phyloP scores from a whole-genome alignment of 306 rosid genomes.

The Potentilla sterilis region DNA sequence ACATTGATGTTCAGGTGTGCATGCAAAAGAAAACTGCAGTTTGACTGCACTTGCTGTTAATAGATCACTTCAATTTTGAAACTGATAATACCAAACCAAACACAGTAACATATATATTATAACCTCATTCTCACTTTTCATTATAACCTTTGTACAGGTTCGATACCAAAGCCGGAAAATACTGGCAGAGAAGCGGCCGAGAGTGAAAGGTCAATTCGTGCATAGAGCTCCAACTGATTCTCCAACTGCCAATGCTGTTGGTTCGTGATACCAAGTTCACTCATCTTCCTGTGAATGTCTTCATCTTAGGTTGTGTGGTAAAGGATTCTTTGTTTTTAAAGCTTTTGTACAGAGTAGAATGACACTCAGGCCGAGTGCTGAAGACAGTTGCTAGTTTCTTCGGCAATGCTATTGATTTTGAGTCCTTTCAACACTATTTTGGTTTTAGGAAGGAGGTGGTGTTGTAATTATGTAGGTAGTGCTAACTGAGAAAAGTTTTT shows the following conservation, averaged over 20 bases:
- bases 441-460: conserved; percentile 12
- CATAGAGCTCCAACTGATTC: conserved; percentile 41
- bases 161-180: conserved; percentile 61
- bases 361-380: conserved; percentile 19
- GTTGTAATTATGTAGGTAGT: conserved; percentile 29
- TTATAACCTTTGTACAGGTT: conserved; percentile 38
- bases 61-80: background rate
- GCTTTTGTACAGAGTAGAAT: conserved; percentile 15
- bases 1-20: background rate
- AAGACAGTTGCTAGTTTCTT: conserved; percentile 13
- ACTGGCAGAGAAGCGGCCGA: conserved; percentile 69
- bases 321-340: conserved; percentile 26
- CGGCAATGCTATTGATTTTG: conserved; percentile 11
- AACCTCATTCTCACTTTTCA: background rate
- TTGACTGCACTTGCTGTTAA: background rate
- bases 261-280: conserved; percentile 29
- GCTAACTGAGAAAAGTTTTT: conserved; percentile 16
- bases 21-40: background rate
- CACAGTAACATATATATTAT: background rate
- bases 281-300: conserved; percentile 6
- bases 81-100: background rate
- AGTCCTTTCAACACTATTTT: conserved; percentile 3
- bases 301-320: conserved; percentile 16
- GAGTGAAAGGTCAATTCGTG: conserved; percentile 72
- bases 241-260: conserved; percentile 28